phyloP scores from a whole-genome alignment of 176 grass and related monocot species.

The Carex myosuroides region DNA sequence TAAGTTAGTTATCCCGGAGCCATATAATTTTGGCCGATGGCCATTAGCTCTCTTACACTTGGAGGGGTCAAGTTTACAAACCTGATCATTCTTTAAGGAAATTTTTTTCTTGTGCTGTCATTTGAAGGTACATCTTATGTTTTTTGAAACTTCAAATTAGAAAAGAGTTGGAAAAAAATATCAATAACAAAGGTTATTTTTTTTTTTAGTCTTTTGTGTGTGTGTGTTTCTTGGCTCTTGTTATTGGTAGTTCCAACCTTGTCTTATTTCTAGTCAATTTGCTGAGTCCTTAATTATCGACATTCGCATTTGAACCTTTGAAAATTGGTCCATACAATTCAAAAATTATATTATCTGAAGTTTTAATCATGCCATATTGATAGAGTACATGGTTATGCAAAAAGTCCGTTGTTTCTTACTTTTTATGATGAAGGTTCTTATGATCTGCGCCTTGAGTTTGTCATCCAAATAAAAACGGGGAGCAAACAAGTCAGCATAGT shows the following conservation, averaged over 20 bases:
- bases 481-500: background rate
- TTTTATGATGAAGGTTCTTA: background rate
- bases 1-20: background rate
- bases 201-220: background rate
- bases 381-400: background rate
- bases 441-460: background rate
- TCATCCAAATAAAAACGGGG: background rate
- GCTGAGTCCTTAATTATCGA: background rate
- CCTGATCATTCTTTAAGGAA: background rate
- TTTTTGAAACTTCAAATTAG: background rate
- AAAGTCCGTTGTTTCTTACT: background rate
- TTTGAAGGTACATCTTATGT: background rate
- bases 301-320: background rate
- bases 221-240: background rate
- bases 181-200: background rate
- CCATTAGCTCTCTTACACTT: background rate
- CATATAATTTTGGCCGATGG: background rate
- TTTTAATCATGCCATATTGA: background rate
- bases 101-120: background rate
- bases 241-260: background rate
- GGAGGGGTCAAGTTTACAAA: background rate
- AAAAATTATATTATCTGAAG: background rate
- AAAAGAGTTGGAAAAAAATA: background rate
- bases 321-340: background rate
- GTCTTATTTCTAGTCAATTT: background rate